Evolutionary conservation across 352 stramenopile species (phyloP), one percentile per base, ranked within the genome.

Genomic region (Phytophthora podocarpi): DNA sequence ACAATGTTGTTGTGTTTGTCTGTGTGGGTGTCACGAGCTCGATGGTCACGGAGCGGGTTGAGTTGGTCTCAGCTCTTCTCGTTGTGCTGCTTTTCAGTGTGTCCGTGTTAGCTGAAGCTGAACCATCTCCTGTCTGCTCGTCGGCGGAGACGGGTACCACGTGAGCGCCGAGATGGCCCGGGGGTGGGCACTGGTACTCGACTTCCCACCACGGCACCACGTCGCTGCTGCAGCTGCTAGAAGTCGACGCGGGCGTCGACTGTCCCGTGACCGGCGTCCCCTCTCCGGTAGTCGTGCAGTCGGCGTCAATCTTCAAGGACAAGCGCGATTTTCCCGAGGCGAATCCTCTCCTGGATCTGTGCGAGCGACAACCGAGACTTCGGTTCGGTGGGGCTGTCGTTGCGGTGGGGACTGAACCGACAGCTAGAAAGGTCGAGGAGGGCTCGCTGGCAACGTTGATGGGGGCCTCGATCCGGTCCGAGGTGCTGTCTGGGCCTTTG

Each of bases 121-220:
- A 13, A 21, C 15, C 26, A 21, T 55, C 45, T 46, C 52, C 58
- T 23, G 15, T 13, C 30, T 64, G 42, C 46, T 51, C 63, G 3
- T 67, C 48, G 0, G 39, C 50, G 7, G 70, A 76, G 13, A 87
- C 69, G 5, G 67, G 59, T 10, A 85, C 75, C n/a, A 72, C 53
- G 18, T 87, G 78, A 1, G 72, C 78, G 8, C 75, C 78, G 10
- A 85, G 58, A 49, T 85, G 75, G 5, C 78, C 78, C 15, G 73
- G 78, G 12, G 78, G 75, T 5, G 78, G 78, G n/a, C 71, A 82
- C 27, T 66, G 63, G 37, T 87, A 87, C 57, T 87, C 78, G 36
- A 85, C 55, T 35, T 85, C 64, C 78, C 78, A 87, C 78, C 78
- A 87, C 15, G 78, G 70, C 24, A 79, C 59, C 16, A 58, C 51